Percentiles rank a stretch among this genome's conserved stretches.
phyloP scores from a whole-genome alignment of 345 rosid species.

The Turnera subulata region DNA sequence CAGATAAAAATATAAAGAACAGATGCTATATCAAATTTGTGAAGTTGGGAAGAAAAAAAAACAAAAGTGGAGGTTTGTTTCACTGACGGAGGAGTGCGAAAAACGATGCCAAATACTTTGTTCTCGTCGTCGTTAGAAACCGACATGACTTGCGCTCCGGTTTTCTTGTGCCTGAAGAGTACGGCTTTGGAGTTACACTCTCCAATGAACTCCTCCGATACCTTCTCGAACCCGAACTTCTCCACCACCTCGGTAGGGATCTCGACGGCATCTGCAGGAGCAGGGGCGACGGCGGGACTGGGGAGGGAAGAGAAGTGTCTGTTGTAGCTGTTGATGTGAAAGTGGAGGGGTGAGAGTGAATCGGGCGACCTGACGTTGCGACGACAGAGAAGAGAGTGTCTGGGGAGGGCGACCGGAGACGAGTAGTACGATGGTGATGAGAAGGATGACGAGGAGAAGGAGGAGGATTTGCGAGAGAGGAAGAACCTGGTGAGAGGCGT shows the following conservation, averaged over 20 bases:
- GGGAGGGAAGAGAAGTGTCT: slow-evolving; percentile 52
- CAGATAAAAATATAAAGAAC: no score
- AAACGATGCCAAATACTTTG: slow-evolving; percentile 23
- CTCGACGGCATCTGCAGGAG: slow-evolving; percentile 45
- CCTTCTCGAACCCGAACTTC: slow-evolving; percentile 81
- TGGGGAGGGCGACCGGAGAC: slow-evolving; percentile 20
- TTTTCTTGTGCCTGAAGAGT: slow-evolving; percentile 87
- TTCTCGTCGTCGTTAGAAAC: slow-evolving; percentile 55
- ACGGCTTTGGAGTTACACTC: slow-evolving; percentile 89
- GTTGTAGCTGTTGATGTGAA: slow-evolving; percentile 21
- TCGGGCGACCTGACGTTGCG: slow-evolving; percentile 22
- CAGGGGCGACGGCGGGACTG: slow-evolving; percentile 63
- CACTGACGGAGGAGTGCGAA: slow-evolving; percentile 72
- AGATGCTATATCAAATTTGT: no score
- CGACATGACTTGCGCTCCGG: slow-evolving; percentile 89
- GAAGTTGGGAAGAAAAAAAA: no score
- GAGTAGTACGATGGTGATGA: neutral
- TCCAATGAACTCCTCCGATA: slow-evolving; percentile 73
- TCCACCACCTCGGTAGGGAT: slow-evolving; percentile 57
- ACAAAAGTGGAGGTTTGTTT: neutral
- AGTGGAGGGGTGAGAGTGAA: slow-evolving; percentile 26
- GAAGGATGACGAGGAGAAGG: slow-evolving; percentile 16
- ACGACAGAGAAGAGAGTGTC: slow-evolving; percentile 42
- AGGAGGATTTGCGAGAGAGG: slow-evolving; percentile 36
- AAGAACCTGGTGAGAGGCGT: slow-evolving; percentile 39